Base-by-base conservation (phyloP, 2,329 filamentous ascomycete species). In the Cryphonectria nitschkei region DNA sequence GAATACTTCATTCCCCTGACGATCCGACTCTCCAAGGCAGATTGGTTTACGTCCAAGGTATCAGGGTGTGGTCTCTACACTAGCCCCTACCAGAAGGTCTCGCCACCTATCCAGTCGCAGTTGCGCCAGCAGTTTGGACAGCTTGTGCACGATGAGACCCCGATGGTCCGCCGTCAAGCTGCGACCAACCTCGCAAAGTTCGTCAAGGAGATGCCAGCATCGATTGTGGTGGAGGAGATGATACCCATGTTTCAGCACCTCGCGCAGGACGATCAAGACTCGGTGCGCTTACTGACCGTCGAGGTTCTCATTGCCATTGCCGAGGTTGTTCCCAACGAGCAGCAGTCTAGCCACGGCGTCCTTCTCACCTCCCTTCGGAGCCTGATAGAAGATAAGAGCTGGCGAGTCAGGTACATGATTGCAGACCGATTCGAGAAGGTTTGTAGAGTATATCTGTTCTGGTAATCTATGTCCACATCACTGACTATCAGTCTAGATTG, bases 21-120 rank as follows among this genome's bases (percentile, higher is more conserved):
- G 72, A 89, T 97, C 79, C 94, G 96, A 80, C 93, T 99, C 73
- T 97, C 96, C 75, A 99, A 98, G 88, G 96, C 96, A 83, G 96
- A 99, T 84, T 99, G 96, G 96, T 99, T 99, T 83, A 99, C 96
- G 70, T 98, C 96, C 75, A 99, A 98, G 85, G 96, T 99, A 75
- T 99, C 96, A 43, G 96, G 95, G 74, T 97, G 95, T 75, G 96
- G 96, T 74, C 92, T 99, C 74, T 99, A 95, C 85, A 96, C 93
- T 80, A 89, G 91, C 65, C 95, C 96, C 75, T 99, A 99, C 86
- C 92, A 91, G 78, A 97, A 97, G 86, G 94, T 96, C 72, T 92
- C 94, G 69, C 88, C 92, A 67, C 87, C 90, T n/a, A 90, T 95
- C 75, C 96, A 99, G 84, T 94, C 97, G 84, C 92, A 91, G 77